These are phyloP conservation scores for Apiotrichum gracile DNA, from an alignment of 1,284 basidiomycete genomes.

Conservation along the genomic window DNA sequence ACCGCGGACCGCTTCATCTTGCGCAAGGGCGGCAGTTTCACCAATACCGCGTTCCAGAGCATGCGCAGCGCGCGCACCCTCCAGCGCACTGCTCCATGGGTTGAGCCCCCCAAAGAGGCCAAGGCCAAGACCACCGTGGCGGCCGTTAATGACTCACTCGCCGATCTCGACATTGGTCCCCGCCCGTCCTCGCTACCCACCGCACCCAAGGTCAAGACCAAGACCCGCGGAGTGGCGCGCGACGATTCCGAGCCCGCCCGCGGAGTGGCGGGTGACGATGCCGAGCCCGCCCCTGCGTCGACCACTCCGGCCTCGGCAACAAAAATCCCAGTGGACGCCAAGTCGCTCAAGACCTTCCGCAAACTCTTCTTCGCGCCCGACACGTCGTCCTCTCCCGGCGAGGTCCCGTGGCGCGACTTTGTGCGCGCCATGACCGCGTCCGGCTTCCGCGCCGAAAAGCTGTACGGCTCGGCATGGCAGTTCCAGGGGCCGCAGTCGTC, in stretches of 20 bases:
- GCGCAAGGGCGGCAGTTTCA: no score
- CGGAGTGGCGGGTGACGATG: not conserved
- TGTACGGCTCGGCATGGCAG: conserved; percentile 6
- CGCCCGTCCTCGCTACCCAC: no score
- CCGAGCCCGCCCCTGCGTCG: not conserved
- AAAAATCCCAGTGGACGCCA: conserved; percentile 1
- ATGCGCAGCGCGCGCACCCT: not conserved
- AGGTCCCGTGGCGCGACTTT: conserved; percentile 3
- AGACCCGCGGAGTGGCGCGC: not conserved
- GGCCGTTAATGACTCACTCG: no score
- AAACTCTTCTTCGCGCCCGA: conserved; percentile 2
- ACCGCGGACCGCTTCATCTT: not conserved
- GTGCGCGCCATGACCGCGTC: not conserved
- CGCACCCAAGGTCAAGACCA: conserved; percentile 1
- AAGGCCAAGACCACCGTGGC: not conserved
- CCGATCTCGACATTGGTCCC: not conserved
- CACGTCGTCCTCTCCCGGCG: not conserved
- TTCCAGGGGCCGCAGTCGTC: not conserved
- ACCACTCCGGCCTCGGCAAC: not conserved
- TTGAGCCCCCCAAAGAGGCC: not conserved
- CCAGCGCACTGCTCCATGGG: not conserved
- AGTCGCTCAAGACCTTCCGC: conserved; percentile 4
- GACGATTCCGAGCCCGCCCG: no score
- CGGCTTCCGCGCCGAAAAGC: not conserved
- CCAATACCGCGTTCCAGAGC: not conserved